Evolutionary conservation across 768 basidiomycete species (phyloP).

Genomic region (Cyathus striatus): DNA sequence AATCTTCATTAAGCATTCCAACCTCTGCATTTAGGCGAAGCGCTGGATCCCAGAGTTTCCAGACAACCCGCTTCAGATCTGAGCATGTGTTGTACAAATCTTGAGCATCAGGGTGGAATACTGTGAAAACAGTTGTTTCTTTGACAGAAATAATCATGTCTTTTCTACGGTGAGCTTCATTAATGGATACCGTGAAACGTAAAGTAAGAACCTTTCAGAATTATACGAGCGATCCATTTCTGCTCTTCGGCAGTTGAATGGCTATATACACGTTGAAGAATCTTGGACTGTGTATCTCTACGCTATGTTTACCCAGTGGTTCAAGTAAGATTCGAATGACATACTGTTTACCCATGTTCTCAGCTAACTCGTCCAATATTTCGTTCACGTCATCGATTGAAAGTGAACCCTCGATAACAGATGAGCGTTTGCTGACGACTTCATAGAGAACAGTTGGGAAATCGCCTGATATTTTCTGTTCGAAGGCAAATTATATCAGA

Average conservation of each 20-base stretch:
- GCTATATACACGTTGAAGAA: conserved; percentile 75
- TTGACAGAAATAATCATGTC: conserved; percentile 92
- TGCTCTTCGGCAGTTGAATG: conserved; percentile 84
- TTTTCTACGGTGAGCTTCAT: no score
- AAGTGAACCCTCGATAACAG: conserved; percentile 67
- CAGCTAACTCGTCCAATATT: conserved; percentile 72
- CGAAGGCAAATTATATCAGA: not conserved
- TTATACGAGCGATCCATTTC: conserved; percentile 93
- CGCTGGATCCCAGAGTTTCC: conserved; percentile 78
- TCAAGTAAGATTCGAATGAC: not conserved
- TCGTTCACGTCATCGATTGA: conserved; percentile 83
- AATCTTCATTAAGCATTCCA: conserved; percentile 2
- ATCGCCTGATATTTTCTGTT: conserved; percentile 75
- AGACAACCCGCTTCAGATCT: conserved; percentile 90
- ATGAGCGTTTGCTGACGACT: conserved; percentile 80
- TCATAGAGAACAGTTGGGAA: conserved; percentile 86
- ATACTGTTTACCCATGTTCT: conserved; percentile 71
- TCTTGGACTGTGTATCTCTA: conserved; percentile 71
- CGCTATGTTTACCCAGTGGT: not conserved
- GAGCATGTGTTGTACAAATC: conserved; percentile 96
- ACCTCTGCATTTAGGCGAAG: conserved; percentile 61
- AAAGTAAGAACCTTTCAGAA: conserved; percentile 82
- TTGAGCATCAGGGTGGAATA: conserved; percentile 93
- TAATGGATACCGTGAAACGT: no score
- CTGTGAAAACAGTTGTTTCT: conserved; percentile 87